These are phyloP conservation scores for Calonectria pseudoreteaudii DNA, from an alignment of 2,329 filamentous ascomycete species.

Conservation along the genomic window DNA sequence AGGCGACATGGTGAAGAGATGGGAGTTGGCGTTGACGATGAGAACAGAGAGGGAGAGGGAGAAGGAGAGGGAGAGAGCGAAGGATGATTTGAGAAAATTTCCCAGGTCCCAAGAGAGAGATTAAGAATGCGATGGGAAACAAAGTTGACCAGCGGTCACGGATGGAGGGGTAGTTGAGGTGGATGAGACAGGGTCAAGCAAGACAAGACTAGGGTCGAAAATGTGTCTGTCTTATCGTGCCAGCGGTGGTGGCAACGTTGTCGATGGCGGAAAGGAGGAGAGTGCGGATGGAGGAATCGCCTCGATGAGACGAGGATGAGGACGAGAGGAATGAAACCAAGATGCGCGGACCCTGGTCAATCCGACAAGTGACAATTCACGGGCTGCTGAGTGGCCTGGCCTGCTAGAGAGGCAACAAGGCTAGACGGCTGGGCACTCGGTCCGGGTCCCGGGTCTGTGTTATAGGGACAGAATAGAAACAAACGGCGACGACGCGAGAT, in stretches of 20 bases:
- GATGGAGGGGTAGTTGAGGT: constrained; percentile 17
- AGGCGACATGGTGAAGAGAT: constrained; percentile 45
- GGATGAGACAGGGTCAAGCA: constrained; percentile 9
- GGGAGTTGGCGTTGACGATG: background rate
- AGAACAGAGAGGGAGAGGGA: background rate
- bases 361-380: constrained; percentile 45
- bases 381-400: constrained; percentile 30
- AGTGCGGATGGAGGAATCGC: background rate
- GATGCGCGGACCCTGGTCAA: constrained; percentile 33
- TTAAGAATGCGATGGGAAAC: constrained; percentile 5
- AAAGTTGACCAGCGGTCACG: constrained; percentile 16
- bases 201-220: constrained; percentile 8
- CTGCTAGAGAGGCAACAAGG: constrained; percentile 31
- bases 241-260: constrained; percentile 2
- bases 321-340: constrained; percentile 25
- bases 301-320: constrained; percentile 16
- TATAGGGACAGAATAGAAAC: constrained; percentile 20
- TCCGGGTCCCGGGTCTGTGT: background rate
- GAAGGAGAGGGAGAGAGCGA: background rate
- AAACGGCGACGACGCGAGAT: constrained; percentile 23
- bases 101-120: background rate
- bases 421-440: constrained; percentile 30
- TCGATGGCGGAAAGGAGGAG: constrained; percentile 4
- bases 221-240: constrained; percentile 8
- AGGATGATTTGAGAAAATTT: constrained; percentile 11